Conservation (phyloP, 169 alveolate genomes). For the Eimeria brunetti region DNA sequence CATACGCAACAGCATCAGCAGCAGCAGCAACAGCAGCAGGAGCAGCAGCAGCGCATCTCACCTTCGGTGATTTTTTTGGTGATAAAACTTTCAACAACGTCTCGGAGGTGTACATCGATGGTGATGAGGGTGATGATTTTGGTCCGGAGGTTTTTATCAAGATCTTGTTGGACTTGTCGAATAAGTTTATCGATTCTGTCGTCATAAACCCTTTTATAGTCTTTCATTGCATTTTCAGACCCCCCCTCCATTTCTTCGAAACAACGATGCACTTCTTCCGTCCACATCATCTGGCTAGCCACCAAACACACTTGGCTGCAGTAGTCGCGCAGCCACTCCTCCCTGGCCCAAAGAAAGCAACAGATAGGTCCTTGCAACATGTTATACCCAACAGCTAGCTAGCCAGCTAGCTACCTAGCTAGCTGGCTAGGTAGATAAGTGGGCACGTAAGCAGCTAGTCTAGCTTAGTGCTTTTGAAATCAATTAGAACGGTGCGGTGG, state of each 20-base stretch:
- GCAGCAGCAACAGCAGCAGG: constrained; percentile 96
- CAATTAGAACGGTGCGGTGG: no score
- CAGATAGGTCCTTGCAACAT: neutral
- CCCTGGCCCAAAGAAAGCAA: constrained; percentile 84
- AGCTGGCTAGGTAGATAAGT: neutral
- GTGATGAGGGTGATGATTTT: constrained; percentile 96
- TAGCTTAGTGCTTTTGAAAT: neutral
- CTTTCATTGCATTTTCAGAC: constrained; percentile 97
- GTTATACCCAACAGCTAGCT: neutral
- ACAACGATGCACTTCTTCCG: constrained; percentile 97
- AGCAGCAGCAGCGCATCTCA: constrained; percentile 87
- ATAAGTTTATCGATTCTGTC: constrained; percentile 95
- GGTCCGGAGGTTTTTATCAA: constrained; percentile 82
- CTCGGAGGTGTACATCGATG: constrained; percentile 98
- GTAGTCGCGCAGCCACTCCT: constrained; percentile 95
- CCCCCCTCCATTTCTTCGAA: constrained; percentile 97
- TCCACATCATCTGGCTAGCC: constrained; percentile 96
- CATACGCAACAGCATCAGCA: no score
- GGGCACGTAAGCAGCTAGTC: neutral
- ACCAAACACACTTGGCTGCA: constrained; percentile 96
- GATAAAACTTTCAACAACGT: constrained; percentile 95
- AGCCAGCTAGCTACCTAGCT: neutral
- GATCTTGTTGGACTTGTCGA: constrained; percentile 93
- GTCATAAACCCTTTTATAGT: constrained; percentile 92
- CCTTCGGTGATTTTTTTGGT: constrained; percentile 91